Base-by-base conservation (phyloP, 1,284 basidiomycete genomes). In the Microbotryum lychnidis-dioicae region DNA sequence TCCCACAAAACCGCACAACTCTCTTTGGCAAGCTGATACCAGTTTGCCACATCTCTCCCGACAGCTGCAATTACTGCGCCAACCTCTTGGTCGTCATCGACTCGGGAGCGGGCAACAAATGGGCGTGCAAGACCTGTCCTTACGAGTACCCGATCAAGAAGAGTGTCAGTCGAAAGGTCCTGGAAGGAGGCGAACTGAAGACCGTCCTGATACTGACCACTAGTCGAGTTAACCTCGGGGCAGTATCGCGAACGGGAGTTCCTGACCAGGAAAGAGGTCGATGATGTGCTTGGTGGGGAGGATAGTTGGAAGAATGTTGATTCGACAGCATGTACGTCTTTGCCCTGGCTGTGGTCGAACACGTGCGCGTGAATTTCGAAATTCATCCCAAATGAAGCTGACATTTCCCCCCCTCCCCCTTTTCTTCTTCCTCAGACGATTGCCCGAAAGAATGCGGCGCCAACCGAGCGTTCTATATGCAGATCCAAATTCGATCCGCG, bases 261-360 rank as follows among this genome's bases (percentile, higher is more conserved):
- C 68, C 79, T 91, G 67, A 85, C 85, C 70, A 81, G 89, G 21
- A 97, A 97, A 74, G 81, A 86, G 71, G 86, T 92, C 27, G 92
- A 97, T 73, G 92, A 97, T 73, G 91, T 97, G 1, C 79, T 97
- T 37, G 93, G 92, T 50, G 92, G 91, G 14, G 89, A 90, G 44
- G 90, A 92, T 61, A 86, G 85, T 75, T 97, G 94, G 92, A 89
- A 87, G 67, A 91, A 97, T 75, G 94, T 94, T 5, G 93, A 97
- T 76, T 85, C 86, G 53, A 93, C 88, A 0, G 81, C 84, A 66
- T 83, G 90, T 91, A 65, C 62, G 81, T 33, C 23, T 18, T 37
- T 16, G 6, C 27, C 27, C 27, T 27, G 27, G 27, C 27, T 6
- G 27, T 27, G 27, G 27, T 27, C 6, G 27, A 27, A 27, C 27